Evolutionary conservation across 371 early-diverging fungal species (phyloP), one percentile per base, ranked within the genome.

Genomic region (Mucor irregularis): DNA sequence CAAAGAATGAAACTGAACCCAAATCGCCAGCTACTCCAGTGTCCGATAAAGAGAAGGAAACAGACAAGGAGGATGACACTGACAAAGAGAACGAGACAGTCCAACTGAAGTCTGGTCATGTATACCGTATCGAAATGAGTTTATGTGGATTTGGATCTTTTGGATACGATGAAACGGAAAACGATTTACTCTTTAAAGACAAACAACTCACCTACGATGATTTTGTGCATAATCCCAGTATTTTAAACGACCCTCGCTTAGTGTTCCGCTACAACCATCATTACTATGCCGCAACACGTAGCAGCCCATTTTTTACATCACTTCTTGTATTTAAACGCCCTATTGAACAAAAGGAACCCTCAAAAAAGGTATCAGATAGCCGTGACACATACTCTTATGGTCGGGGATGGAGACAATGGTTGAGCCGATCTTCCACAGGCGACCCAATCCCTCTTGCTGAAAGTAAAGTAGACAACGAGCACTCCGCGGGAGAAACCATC

Each of bases 191-290:
- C 0, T 94, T 94, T 57, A 53, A 72, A 5, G 64, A 82, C n/a
- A 67, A 84, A 35, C 69, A 71, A 39, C 64, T 88, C 21, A 66
- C 79, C 2, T 91, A 81, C 49, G 82, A 84, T 11, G 56, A 71
- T 1, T 90, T 91, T 68, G 61, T 69, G 5, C 70, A 80, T 29
- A 84, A 87, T 38, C 88, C 92, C 0, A 73, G 75, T 17, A 26
- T 91, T 3, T 49, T 91, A 16, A 78, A 78, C 38, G 84, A 90
- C 49, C 81, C 81, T 11, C 61, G 73, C n/a, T 67, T 91, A 3
- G 87, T 92, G 3, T 75, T 90, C 50, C 77, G 84, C 28, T 77
- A 90, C 46, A 67, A 84, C 31, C 75, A 80, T 43, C 68, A 78
- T 58, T 87, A 76, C 16, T 71, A 62, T 71, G 65, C 70, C 17